Evolutionary conservation across 768 basidiomycete genomes (phyloP).

Genomic region (Lactifluus pinguis): DNA sequence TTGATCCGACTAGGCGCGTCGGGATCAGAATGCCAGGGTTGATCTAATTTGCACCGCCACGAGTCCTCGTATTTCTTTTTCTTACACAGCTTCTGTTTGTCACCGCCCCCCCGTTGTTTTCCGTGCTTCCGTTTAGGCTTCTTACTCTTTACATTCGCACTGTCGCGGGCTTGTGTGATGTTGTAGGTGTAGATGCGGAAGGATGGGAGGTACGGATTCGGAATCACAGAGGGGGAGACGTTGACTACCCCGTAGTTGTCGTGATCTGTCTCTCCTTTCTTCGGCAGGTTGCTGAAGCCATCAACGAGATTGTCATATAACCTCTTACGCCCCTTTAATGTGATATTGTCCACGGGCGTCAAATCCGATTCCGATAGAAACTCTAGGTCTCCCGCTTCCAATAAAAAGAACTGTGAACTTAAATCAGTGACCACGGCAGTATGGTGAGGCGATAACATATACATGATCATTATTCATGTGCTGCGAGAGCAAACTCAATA

Average conservation of each 20-base stretch:
- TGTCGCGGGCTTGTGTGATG: slow-evolving; percentile 33
- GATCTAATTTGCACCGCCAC: slow-evolving; percentile 55
- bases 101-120: slow-evolving; percentile 29
- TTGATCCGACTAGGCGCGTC: slow-evolving; percentile 66
- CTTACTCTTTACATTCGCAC: background rate
- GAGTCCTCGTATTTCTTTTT: slow-evolving; percentile 44
- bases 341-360: slow-evolving; percentile 9
- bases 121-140: slow-evolving; percentile 37
- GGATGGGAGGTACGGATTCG: slow-evolving; percentile 77
- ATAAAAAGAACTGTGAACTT: slow-evolving; percentile 26
- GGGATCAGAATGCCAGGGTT: slow-evolving; percentile 52
- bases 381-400: slow-evolving; percentile 26
- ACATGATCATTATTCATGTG: slow-evolving; percentile 85
- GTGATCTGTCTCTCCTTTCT: slow-evolving; percentile 39
- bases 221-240: slow-evolving; percentile 74
- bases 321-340: slow-evolving; percentile 24
- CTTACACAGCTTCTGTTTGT: slow-evolving; percentile 34
- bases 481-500: slow-evolving; percentile 27
- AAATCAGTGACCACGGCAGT: slow-evolving; percentile 1
- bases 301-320: slow-evolving; percentile 51
- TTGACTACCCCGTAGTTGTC: slow-evolving; percentile 71
- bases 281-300: slow-evolving; percentile 59
- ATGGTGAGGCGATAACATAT: slow-evolving; percentile 22
- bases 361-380: slow-evolving; percentile 14
- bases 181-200: slow-evolving; percentile 82